Evolutionary conservation across 1,284 basidiomycete species (phyloP).

Genomic region (Austroboletus niveus): DNA sequence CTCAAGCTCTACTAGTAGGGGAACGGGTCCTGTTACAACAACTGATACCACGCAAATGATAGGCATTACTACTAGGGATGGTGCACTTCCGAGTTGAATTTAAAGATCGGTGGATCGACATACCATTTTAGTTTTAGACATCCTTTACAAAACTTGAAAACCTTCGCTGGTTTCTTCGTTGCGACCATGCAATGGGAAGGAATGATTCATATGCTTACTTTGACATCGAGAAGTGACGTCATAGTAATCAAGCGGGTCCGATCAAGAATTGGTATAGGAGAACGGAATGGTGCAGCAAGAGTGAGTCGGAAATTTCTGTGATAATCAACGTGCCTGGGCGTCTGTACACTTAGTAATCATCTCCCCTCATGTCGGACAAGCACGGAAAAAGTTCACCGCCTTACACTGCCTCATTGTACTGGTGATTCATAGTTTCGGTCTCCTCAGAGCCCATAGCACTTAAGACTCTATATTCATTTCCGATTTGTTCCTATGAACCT

Average conservation of each 20-base stretch:
- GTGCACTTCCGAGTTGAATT: not conserved
- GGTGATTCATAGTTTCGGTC: not conserved
- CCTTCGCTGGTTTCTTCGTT: not conserved
- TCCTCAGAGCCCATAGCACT: not conserved
- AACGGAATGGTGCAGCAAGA: too few relatives aligned
- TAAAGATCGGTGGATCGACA: too few relatives aligned
- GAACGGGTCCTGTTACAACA: not conserved
- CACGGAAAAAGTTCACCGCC: conserved; percentile 15
- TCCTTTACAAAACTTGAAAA: too few relatives aligned
- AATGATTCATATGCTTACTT: not conserved
- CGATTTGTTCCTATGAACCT: conserved; percentile 17
- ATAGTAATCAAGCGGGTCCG: not conserved
- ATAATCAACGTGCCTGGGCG: too few relatives aligned
- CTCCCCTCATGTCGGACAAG: conserved; percentile 8
- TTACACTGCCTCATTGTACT: not conserved
- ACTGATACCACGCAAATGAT: not conserved
- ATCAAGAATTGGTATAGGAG: too few relatives aligned
- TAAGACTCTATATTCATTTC: not conserved
- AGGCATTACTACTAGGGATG: not conserved
- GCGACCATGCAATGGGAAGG: too few relatives aligned
- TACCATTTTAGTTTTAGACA: too few relatives aligned
- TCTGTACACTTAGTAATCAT: too few relatives aligned
- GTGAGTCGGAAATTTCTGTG: too few relatives aligned
- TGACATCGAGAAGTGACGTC: not conserved
- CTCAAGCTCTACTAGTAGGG: not conserved